phyloP scores from a whole-genome alignment of 2,329 filamentous ascomycete genomes.

The Cytospora leucostoma region DNA sequence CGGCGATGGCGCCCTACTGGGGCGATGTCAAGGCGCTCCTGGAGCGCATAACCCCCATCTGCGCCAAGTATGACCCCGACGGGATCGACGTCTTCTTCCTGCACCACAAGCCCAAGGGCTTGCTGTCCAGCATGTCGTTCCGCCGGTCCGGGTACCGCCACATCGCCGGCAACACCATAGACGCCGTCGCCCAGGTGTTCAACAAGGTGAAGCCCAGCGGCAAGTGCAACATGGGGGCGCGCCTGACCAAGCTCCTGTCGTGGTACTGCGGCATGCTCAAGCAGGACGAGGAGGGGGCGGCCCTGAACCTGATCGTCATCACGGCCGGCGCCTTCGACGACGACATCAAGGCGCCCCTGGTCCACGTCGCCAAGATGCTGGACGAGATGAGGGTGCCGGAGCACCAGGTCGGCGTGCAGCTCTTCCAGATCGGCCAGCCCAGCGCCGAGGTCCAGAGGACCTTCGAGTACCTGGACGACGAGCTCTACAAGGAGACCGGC shows the following conservation, averaged over 20 bases:
- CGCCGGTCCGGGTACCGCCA: constrained; percentile 31
- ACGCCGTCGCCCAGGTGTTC: constrained; percentile 34
- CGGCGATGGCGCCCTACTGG: constrained; percentile 27
- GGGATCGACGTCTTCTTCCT: constrained; percentile 29
- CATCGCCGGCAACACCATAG: constrained; percentile 31
- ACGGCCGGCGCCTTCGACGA: constrained; percentile 32
- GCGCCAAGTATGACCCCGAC: constrained; percentile 28
- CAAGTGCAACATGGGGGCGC: constrained; percentile 34
- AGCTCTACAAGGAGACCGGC: constrained; percentile 30
- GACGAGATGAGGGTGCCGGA: constrained; percentile 29
- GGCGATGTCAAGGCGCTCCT: constrained; percentile 24
- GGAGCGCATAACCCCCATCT: constrained; percentile 28
- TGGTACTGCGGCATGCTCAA: constrained; percentile 36
- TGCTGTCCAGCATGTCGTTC: constrained; percentile 27
- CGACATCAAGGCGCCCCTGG: constrained; percentile 29
- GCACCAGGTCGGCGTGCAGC: constrained; percentile 32
- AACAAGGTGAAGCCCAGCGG: constrained; percentile 33
- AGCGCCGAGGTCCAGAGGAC: constrained; percentile 26
- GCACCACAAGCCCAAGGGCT: constrained; percentile 28
- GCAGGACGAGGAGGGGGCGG: constrained; percentile 33
- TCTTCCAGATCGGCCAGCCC: constrained; percentile 31
- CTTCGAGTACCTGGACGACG: constrained; percentile 31
- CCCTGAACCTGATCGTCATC: constrained; percentile 36
- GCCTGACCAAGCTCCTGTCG: constrained; percentile 32
- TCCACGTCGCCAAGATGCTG: constrained; percentile 28